Base-by-base conservation (phyloP, 164 flowering plant species). In the Platanus orientalis region DNA sequence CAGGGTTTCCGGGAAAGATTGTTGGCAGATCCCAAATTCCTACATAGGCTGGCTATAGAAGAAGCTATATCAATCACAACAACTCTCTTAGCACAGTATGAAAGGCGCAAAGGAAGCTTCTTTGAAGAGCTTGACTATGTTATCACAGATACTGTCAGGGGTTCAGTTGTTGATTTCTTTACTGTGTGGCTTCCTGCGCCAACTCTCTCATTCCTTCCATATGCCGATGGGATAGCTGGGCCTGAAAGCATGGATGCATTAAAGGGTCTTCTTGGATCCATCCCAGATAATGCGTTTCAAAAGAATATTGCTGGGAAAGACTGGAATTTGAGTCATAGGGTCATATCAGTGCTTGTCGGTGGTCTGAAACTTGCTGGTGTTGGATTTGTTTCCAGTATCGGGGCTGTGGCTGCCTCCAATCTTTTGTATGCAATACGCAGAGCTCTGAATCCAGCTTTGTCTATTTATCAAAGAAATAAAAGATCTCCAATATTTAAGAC, bases 101-200 rank as follows among this genome's bases (percentile, higher is more conserved):
- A 86, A 72, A 94, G 73, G 75, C 89, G 97, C 10, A 90, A 86
- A 75, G 98, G 83, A 55, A 83, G 83, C 61, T 94, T 94, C 75
- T 87, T 94, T 69, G 85, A 82, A 63, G 98, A 94, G 73, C 76
- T 94, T 61, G 97, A 94, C 78, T 94, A 94, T 83, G 98, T 94
- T 50, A 75, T 87, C 39, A 90, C 97, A 27, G 98, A 94, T 70
- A 84, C 88, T 17, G 52, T 83, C 53, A 78, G 98, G 76, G 98
- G 96, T 28, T 17, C 72, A 30, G 89, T 94, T 26, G 97, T 90
- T 60, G 97, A 94, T 73, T 94, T 94, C 70, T 90, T 94, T 66
- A 90, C 96, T 16, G 98, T 94, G 53, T 94, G 98, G 98, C 97
- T 94, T 78, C 98, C 98, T 60, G 98, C 98, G 47, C 98, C 98